Percentiles rank a stretch among this genome's conserved stretches.
These are phyloP conservation scores for Xylaria grammica DNA, from an alignment of 495 filamentous ascomycete species.

Conservation along the genomic window DNA sequence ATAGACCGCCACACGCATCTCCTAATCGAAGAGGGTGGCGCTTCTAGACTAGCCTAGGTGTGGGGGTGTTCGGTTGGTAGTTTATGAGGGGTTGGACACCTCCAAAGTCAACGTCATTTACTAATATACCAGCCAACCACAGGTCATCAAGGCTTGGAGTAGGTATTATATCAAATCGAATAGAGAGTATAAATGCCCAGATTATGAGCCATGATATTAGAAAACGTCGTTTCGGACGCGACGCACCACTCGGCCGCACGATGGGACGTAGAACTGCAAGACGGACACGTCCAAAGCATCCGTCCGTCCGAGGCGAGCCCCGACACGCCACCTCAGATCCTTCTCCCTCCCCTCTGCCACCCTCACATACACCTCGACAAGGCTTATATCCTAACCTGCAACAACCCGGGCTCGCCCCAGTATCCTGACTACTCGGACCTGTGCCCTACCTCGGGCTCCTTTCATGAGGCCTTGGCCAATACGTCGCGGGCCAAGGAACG, in stretches of 20 bases:
- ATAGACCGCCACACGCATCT: not conserved
- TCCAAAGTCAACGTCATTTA: conserved; percentile 6
- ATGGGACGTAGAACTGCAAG: conserved; percentile 29
- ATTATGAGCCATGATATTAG: conserved; percentile 21
- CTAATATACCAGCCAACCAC: not conserved
- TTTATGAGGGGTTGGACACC: not conserved
- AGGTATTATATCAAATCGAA: not conserved
- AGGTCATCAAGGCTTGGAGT: no score
- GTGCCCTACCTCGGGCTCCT: conserved; percentile 62
- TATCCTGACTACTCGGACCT: conserved; percentile 63
- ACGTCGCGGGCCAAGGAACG: conserved; percentile 65
- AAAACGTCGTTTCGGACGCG: conserved; percentile 24
- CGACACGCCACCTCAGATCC: conserved; percentile 37
- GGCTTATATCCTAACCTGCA: conserved; percentile 63
- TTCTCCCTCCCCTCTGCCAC: conserved; percentile 69
- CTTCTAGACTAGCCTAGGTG: not conserved
- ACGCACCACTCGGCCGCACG: not conserved
- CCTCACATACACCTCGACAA: conserved; percentile 82
- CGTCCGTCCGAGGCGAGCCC: conserved; percentile 15
- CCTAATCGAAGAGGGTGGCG: not conserved
- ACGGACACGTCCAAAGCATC: conserved; percentile 26
- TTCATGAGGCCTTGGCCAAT: conserved; percentile 67
- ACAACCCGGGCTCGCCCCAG: conserved; percentile 12
- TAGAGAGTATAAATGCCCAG: no score
- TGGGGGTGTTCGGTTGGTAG: not conserved